Evolutionary conservation across 2,329 filamentous ascomycete species (phyloP).

Genomic region (Fusarium nygamai): DNA sequence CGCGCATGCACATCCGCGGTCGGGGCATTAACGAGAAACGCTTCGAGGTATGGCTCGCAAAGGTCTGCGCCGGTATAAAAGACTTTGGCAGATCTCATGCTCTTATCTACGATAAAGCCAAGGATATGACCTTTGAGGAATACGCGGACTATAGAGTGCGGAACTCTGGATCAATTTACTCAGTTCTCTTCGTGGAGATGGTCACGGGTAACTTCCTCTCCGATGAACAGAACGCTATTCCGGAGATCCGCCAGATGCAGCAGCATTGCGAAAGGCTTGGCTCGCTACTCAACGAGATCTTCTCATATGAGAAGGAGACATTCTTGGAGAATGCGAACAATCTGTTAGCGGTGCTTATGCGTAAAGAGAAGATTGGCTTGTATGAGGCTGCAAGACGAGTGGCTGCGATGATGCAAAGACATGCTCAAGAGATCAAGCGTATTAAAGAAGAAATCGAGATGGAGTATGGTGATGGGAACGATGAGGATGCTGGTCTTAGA

Average conservation of each 20-base stretch:
- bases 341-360: fast-evolving
- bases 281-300: fast-evolving
- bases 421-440: not conserved
- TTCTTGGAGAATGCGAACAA: not conserved
- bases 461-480: fast-evolving
- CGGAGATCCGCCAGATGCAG: not conserved
- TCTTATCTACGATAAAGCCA: not conserved
- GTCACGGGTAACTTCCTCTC: not conserved
- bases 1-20: not conserved
- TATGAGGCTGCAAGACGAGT: not conserved
- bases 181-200: not conserved
- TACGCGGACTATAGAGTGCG: not conserved
- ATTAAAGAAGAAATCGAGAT: too few species aligned
- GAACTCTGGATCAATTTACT: fast-evolving
- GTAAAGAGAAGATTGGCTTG: fast-evolving
- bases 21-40: not conserved
- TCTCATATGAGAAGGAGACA: not conserved
- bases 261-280: not conserved
- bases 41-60: not conserved
- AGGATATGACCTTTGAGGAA: not conserved
- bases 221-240: fast-evolving
- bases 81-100: not conserved
- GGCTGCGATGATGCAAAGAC: not conserved
- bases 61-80: not conserved
- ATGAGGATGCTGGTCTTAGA: fast-evolving